A percentile compares a stretch with the other conserved stretches of the same genome.
Conservation (phyloP, 441 rosid species). For the Erodium moschatum region DNA sequence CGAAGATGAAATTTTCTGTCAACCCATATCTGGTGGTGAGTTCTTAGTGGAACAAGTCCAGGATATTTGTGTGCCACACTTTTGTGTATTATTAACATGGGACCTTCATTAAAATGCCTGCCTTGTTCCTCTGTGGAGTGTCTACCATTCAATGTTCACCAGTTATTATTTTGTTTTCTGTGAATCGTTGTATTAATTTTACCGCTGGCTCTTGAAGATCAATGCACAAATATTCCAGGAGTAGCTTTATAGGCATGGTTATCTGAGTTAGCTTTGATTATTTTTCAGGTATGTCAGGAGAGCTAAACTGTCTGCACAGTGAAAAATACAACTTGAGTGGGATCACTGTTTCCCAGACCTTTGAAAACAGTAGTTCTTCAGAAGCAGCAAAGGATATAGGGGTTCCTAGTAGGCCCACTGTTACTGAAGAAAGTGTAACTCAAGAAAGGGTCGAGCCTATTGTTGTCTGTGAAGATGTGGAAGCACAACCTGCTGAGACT, state of each 20-base stretch:
- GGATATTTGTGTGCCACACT: not conserved
- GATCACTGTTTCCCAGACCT: constrained; percentile 36
- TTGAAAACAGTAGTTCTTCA: constrained; percentile 18
- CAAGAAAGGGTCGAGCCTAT: constrained; percentile 33
- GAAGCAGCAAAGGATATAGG: constrained; percentile 33
- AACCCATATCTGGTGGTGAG: constrained; percentile 69
- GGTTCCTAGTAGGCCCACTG: constrained; percentile 31
- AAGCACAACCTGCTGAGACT: constrained; percentile 35
- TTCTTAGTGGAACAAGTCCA: constrained; percentile 18
- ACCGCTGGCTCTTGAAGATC: too few species aligned
- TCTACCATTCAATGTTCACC: not conserved
- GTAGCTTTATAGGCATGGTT: too few species aligned
- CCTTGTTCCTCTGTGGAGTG: not conserved
- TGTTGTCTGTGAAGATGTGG: constrained; percentile 26
- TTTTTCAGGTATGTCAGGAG: constrained; percentile 60
- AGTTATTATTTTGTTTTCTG: constrained; percentile 1
- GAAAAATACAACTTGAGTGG: constrained; percentile 60
- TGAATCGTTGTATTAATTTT: not conserved
- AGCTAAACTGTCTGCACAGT: constrained; percentile 45
- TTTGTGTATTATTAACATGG: not conserved
- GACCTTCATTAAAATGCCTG: not conserved
- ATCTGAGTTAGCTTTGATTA: constrained; percentile 15
- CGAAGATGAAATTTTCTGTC: constrained; percentile 60
- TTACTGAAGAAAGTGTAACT: constrained; percentile 29
- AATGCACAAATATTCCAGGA: too few species aligned